Evolutionary conservation across 257 asterid species (phyloP).

Genomic region (Nicotiana benthamiana): DNA sequence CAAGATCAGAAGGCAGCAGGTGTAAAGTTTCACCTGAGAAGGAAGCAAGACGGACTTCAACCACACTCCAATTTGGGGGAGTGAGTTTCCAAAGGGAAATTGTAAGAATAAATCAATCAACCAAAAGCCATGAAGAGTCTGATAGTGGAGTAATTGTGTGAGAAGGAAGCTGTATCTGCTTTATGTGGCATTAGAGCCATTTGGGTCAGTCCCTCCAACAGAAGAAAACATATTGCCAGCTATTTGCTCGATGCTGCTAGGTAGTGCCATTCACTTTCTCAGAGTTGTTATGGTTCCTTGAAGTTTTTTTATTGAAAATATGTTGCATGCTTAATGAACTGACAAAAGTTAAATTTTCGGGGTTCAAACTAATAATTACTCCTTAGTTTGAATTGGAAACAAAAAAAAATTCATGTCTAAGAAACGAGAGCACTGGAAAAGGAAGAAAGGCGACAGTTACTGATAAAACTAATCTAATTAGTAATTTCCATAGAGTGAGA

Average conservation of each 20-base stretch:
- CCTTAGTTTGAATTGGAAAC: background rate
- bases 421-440: too few relatives aligned
- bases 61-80: constrained; percentile 57
- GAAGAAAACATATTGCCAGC: constrained; percentile 72
- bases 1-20: constrained; percentile 22
- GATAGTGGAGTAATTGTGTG: constrained; percentile 50
- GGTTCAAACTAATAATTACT: background rate
- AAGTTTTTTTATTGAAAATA: background rate
- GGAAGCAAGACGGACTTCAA: constrained; percentile 26
- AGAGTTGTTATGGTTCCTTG: background rate
- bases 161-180: constrained; percentile 53
- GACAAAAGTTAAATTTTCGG: background rate
- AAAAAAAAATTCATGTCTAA: too few relatives aligned
- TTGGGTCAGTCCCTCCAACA: constrained; percentile 72
- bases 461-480: too few relatives aligned
- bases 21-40: constrained; percentile 11
- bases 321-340: background rate
- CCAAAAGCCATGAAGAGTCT: constrained; percentile 15
- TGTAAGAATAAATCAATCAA: constrained; percentile 28
- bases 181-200: constrained; percentile 79
- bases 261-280: constrained; percentile 26
- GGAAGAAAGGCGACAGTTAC: too few relatives aligned
- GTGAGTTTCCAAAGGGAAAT: constrained; percentile 60
- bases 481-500: too few relatives aligned
- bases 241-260: constrained; percentile 67